These are phyloP conservation scores for Calonectria crousiana DNA, from an alignment of 2,329 filamentous ascomycete genomes.

Conservation along the genomic window DNA sequence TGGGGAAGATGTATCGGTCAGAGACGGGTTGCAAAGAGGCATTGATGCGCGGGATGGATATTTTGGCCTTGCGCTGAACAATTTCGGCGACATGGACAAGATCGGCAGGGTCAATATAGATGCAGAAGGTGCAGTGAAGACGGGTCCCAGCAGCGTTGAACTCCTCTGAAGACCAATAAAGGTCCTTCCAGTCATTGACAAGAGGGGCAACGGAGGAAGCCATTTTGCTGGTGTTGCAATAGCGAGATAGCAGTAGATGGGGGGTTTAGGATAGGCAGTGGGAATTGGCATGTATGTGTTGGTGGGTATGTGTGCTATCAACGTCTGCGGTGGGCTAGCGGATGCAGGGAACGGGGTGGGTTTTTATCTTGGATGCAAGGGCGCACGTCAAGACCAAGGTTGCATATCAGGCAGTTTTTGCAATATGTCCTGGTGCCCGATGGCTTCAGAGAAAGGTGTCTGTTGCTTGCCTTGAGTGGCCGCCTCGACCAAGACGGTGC, in stretches of 20 bases:
- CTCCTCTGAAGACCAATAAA: conserved; percentile 30
- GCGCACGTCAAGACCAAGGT: background rate
- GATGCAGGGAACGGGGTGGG: background rate
- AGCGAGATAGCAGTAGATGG: no score
- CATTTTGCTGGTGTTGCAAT: background rate
- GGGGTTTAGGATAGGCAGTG: background rate
- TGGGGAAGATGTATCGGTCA: conserved; percentile 23
- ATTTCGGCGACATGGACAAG: background rate
- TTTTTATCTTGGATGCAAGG: background rate
- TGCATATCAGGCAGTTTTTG: background rate
- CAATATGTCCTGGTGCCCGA: background rate
- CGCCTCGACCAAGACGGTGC: background rate
- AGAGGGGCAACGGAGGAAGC: conserved; percentile 17
- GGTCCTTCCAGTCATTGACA: conserved; percentile 19
- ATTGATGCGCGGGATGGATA: conserved; percentile 21
- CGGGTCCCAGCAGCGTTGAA: conserved; percentile 25
- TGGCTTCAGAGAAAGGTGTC: background rate
- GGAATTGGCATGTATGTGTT: background rate
- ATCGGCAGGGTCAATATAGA: conserved; percentile 30
- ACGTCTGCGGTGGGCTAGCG: background rate
- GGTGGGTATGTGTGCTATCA: background rate
- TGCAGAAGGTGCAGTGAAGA: conserved; percentile 40
- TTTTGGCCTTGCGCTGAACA: conserved; percentile 19
- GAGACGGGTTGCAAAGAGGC: conserved; percentile 21
- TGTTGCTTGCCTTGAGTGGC: background rate